These are phyloP conservation scores for Madurella mycetomatis DNA, from an alignment of 2,329 filamentous ascomycete species.

Conservation along the genomic window DNA sequence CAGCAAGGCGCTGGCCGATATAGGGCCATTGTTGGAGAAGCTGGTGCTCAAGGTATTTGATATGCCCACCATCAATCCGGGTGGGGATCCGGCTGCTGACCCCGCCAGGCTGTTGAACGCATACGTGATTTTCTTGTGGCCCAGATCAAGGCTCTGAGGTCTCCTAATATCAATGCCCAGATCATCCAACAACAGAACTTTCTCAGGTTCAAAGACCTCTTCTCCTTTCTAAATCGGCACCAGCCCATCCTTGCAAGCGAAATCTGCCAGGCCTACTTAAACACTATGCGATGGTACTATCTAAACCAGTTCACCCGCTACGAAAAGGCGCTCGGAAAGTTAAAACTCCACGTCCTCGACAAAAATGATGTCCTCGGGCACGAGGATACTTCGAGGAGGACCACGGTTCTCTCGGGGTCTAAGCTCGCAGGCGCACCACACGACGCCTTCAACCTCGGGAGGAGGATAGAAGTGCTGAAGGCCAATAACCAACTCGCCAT, in stretches of 20 bases:
- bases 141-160: conserved; percentile 89
- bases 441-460: conserved; percentile 84
- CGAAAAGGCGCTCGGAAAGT: conserved; percentile 73
- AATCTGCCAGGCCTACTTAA: conserved; percentile 89
- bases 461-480: conserved; percentile 76
- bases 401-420: conserved; percentile 51
- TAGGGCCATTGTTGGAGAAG: conserved; percentile 79
- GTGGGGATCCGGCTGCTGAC: not conserved
- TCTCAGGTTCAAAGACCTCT: conserved; percentile 82
- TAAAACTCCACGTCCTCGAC: conserved; percentile 79
- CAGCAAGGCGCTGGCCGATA: conserved; percentile 74
- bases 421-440: conserved; percentile 58
- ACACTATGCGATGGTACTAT: conserved; percentile 99
- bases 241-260: conserved; percentile 82
- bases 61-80: not conserved
- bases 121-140: conserved; percentile 92
- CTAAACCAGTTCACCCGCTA: conserved; percentile 87
- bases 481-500: conserved; percentile 70
- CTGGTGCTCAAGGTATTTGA: conserved; percentile 67
- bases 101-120: conserved; percentile 70
- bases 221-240: conserved; percentile 75
- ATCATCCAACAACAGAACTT: conserved; percentile 94
- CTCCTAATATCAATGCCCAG: conserved; percentile 94
- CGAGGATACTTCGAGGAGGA: conserved; percentile 66
- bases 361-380: conserved; percentile 78